These are phyloP conservation scores for Neurospora sp. DNA, from an alignment of 495 filamentous ascomycete species.

Conservation along the genomic window DNA sequence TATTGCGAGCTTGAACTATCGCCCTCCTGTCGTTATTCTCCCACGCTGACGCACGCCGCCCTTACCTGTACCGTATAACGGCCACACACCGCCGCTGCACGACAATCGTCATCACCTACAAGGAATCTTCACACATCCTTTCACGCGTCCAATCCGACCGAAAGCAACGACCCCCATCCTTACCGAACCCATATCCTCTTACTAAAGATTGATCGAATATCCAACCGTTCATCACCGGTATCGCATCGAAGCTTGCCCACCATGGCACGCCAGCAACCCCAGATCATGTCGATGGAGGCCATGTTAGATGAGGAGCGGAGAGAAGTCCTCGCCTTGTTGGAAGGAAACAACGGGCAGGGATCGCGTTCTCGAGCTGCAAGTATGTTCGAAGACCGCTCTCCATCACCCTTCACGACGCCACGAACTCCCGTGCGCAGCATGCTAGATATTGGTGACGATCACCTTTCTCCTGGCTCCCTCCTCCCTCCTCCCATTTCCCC, in stretches of 20 bases:
- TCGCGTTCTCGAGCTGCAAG: slow-evolving; percentile 27
- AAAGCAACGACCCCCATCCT: neutral
- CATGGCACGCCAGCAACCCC: slow-evolving; percentile 20
- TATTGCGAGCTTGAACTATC: neutral
- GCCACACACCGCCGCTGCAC: neutral
- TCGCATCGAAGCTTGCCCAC: slow-evolving; percentile 6
- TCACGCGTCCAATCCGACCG: neutral
- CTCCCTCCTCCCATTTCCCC: neutral
- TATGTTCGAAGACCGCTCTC: slow-evolving; percentile 28
- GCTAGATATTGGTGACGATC: slow-evolving; percentile 40
- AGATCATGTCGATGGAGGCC: slow-evolving; percentile 54
- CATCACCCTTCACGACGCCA: slow-evolving; percentile 38
- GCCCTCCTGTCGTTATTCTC: neutral
- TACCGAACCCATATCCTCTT: neutral
- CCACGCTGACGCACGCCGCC: neutral
- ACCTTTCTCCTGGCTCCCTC: slow-evolving; percentile 12
- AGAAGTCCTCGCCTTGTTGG: slow-evolving; percentile 57
- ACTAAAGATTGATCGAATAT: neutral
- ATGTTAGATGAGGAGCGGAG: slow-evolving; percentile 63
- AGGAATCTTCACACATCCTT: neutral
- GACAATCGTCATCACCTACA: neutral
- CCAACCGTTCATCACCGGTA: neutral
- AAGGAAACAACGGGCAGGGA: slow-evolving; percentile 23
- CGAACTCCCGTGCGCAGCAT: slow-evolving; percentile 47
- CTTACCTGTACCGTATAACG: neutral